Base-by-base conservation (phyloP, 768 basidiomycete genomes). In the Ramaria rubella region DNA sequence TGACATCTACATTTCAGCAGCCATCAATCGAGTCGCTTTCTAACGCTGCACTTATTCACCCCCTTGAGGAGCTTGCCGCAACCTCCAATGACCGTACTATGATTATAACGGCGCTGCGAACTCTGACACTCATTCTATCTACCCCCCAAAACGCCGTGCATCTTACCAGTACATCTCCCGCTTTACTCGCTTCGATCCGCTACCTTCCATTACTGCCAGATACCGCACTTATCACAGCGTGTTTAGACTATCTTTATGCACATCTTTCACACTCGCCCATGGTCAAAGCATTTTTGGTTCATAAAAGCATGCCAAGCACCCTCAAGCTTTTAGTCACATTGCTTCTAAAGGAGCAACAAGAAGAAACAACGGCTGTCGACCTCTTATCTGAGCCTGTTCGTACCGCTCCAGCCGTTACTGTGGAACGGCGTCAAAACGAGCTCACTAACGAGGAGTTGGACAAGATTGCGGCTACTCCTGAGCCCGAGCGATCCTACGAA, bases 401-500 rank as follows among this genome's bases (percentile, higher is more conserved):
- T 61, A 86, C 82, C 0, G 79, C 80, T 5, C 77, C 86, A 12
- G 77, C 81, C 2, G 60, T 65, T 27, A 67, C 73, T 5, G 69
- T 77, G 33, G 64, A 67, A 9, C 75, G 76, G 1, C 77, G 76
- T 36, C 77, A 81, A 61, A 86, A 86, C 62, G 85, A 88, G 61
- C 73, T 92, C 24, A 83, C 82, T 2, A 73, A 77, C 60, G 87
- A 87, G 61, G 90, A 91, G 61, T 68, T 88, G 53, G 81, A 86
- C 4, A 67, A 60, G 7, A 67, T 92, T 27, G 59, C 87, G 17
- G 66, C 73, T 9, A 74, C 80, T 62, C 72, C 77, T 36, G 90
- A 94, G 63, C 91, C 90, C 12, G 78, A 87, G 59, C 77, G 91
- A 11, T 92, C 87, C 66, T 87, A 82, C 63, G 86, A 90, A 64